Conservation (phyloP, 495 filamentous ascomycete species). For the Xylaria sp. region DNA sequence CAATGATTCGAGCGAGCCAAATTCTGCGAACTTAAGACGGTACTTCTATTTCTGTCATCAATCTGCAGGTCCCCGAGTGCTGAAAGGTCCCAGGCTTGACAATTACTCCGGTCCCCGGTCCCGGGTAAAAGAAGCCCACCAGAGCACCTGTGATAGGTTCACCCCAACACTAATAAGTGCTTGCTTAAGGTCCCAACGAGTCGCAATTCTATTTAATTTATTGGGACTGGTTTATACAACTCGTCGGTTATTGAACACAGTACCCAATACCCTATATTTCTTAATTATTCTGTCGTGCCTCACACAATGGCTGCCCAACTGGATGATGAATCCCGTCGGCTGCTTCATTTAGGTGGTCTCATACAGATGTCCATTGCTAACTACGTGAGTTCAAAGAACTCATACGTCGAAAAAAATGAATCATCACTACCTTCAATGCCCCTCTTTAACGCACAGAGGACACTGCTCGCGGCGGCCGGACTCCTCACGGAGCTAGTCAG, state of each 20-base stretch:
- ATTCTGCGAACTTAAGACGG: background rate
- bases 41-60: background rate
- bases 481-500: constrained; percentile 39
- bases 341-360: constrained; percentile 26
- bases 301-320: constrained; percentile 16
- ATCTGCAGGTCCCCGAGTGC: background rate
- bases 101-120: constrained; percentile 10
- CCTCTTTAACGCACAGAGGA: constrained; percentile 40
- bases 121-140: constrained; percentile 2
- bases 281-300: background rate
- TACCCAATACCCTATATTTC: background rate
- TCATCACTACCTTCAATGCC: constrained; percentile 27
- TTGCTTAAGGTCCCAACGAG: background rate
- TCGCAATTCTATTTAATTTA: background rate
- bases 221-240: background rate
- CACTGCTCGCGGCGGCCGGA: constrained; percentile 41
- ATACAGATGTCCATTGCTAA: constrained; percentile 29
- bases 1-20: background rate
- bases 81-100: constrained; percentile 2
- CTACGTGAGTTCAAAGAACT: constrained; percentile 21
- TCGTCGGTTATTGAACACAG: background rate
- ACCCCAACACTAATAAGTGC: background rate
- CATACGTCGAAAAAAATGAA: constrained; percentile 12
- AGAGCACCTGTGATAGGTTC: background rate
- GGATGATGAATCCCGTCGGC: constrained; percentile 15